Evolutionary conservation across 2,329 filamentous ascomycete species (phyloP).

Genomic region (Paramyrothecium sp.): DNA sequence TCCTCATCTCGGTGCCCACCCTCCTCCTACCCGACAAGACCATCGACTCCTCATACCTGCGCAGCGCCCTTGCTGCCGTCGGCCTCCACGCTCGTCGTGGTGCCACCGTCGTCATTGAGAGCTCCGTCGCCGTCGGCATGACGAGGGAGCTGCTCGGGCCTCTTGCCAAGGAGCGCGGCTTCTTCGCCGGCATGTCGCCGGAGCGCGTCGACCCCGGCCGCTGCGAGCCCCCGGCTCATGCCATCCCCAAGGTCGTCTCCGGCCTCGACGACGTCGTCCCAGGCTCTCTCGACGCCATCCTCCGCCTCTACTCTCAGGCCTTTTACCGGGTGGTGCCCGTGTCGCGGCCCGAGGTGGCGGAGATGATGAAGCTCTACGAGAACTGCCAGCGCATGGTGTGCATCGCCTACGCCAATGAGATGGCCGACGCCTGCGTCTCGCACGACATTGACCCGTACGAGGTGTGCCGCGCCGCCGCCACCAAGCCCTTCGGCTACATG

Average conservation of each 20-base stretch:
- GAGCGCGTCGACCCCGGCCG: conserved; percentile 54
- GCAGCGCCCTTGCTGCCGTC: conserved; percentile 41
- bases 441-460: conserved; percentile 49
- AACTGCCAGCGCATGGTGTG: conserved; percentile 56
- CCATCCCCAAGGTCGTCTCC: conserved; percentile 53
- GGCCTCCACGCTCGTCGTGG: conserved; percentile 38
- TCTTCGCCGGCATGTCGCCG: conserved; percentile 50
- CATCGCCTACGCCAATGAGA: conserved; percentile 55
- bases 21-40: conserved; percentile 43
- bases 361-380: conserved; percentile 59
- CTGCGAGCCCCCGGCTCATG: conserved; percentile 31
- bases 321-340: conserved; percentile 48
- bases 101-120: conserved; percentile 50
- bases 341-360: conserved; percentile 51
- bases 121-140: conserved; percentile 54
- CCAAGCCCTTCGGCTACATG: conserved; percentile 53
- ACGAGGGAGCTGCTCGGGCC: conserved; percentile 48
- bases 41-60: conserved; percentile 46
- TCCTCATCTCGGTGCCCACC: conserved; percentile 54
- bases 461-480: conserved; percentile 45
- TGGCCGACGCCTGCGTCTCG: conserved; percentile 49
- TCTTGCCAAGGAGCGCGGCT: conserved; percentile 36
- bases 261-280: conserved; percentile 46
- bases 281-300: conserved; percentile 42
- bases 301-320: conserved; percentile 41